Evolutionary conservation across 2,329 filamentous ascomycete genomes (phyloP).

Genomic region (Pseudocercospora ulei): DNA sequence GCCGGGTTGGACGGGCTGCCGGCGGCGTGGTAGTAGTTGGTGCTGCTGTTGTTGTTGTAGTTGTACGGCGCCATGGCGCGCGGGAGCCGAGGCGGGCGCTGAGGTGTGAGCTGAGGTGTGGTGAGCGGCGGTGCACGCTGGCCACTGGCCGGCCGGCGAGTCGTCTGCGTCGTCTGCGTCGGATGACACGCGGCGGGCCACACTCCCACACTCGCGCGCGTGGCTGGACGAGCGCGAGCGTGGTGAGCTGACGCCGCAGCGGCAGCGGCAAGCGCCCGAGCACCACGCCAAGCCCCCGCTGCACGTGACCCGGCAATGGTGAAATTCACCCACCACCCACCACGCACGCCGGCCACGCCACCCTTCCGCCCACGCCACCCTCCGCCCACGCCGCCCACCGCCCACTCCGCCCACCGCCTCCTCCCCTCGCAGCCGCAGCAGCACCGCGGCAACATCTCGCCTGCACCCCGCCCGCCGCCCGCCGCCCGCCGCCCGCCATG

Average conservation of each 20-base stretch:
- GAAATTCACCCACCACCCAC: no score
- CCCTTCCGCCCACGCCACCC: no score
- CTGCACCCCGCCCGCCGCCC: neutral
- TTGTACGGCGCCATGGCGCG: conserved; percentile 29
- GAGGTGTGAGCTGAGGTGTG: no score
- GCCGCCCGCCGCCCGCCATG: conserved; percentile 47
- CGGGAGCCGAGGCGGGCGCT: no score
- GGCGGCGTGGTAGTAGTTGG: conserved; percentile 31
- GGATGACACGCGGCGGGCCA: no score
- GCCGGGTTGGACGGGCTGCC: conserved; percentile 29
- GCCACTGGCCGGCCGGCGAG: neutral
- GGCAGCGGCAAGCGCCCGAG: neutral
- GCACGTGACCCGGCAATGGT: no score
- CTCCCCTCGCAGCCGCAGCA: no score
- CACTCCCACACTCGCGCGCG: conserved; percentile 6
- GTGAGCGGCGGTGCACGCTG: no score
- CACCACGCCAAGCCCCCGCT: conserved; percentile 3
- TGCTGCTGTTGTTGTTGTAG: conserved; percentile 27
- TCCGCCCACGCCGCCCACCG: no score
- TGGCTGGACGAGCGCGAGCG: conserved; percentile 6
- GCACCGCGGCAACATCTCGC: neutral
- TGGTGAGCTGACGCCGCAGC: neutral
- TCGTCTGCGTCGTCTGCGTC: conserved; percentile 7
- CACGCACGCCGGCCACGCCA: no score
- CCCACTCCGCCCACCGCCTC: no score